Base-by-base conservation (phyloP, 2,329 filamentous ascomycete species). In the Colletotrichum spaethianum region DNA sequence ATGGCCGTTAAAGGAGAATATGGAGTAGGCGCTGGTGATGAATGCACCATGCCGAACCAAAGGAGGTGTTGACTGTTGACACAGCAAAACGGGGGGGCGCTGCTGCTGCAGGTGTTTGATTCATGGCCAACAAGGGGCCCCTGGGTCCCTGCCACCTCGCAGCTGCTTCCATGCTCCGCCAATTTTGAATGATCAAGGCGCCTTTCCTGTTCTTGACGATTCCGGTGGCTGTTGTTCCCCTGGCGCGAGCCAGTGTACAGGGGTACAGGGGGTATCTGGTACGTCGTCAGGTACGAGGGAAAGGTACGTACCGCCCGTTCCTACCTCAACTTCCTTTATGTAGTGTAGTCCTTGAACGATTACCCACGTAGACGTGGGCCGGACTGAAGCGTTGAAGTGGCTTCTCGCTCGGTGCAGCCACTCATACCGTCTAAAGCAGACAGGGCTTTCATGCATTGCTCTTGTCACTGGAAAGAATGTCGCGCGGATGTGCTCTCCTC, bases 161-260 rank as follows among this genome's bases (percentile, higher is more conserved):
- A 59, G 55, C 31, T n/a, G 40, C 26, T 62, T 40, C 67, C 56
- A 50, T 65, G 61, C 61, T 53, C 66, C 48, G 31, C 61, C 60
- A 73, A 73, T 52, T 67, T 71, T 70, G 62, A 72, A 71, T 56
- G 61, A 40, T 52, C 70, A 26, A 57, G 56, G 50, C 67, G 67
- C 70, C 38, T 61, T 70, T 46, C 70, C 67, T 42, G 12, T 70
- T 70, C 66, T 55, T 73, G 55, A 73, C 48, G 65, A 52, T 66
- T 73, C 70, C 56, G 70, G 70, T 65, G 70, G 61, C 67, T 55
- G 57, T 71, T 73, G 56, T 62, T 56, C 48, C 69, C 68, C 50
- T 44, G 23, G 48, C 50, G 50, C 23, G 28, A 44, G 48, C 70
- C 62, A 56, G 70, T 67, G 67, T 71, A 14, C 26, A 52, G 1